These are phyloP conservation scores for Penicillium sp. DNA, from an alignment of 2,329 filamentous ascomycete genomes.

Conservation along the genomic window DNA sequence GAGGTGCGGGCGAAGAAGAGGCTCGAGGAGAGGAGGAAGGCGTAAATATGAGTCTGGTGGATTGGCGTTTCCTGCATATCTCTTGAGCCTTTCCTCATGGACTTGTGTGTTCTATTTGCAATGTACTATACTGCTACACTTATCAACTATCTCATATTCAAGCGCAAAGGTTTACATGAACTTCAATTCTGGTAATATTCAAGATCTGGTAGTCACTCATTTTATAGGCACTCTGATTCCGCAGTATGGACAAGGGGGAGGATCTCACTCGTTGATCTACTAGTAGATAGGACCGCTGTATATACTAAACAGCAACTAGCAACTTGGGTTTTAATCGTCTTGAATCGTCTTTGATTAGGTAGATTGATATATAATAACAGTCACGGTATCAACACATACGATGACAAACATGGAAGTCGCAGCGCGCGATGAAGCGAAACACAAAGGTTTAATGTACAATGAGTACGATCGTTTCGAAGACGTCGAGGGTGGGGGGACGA, in stretches of 20 bases:
- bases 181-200: not conserved
- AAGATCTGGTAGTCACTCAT: not conserved
- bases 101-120: slow-evolving; percentile 16
- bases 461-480: slow-evolving; percentile 15
- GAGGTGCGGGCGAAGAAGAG: slow-evolving; percentile 86
- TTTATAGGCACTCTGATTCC: not conserved
- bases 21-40: slow-evolving; percentile 73
- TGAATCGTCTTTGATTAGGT: slow-evolving; percentile 15
- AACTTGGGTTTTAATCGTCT: not conserved
- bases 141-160: slow-evolving; percentile 9
- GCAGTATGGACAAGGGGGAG: not conserved
- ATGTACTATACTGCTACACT: slow-evolving; percentile 25
- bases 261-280: not conserved
- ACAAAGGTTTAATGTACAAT: slow-evolving; percentile 23
- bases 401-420: slow-evolving; percentile 2
- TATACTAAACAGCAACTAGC: not conserved
- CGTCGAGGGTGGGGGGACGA: not conserved
- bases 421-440: slow-evolving; percentile 3
- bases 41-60: slow-evolving; percentile 14
- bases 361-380: slow-evolving; percentile 11
- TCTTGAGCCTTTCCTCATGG: slow-evolving; percentile 15
- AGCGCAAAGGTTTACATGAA: not conserved
- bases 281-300: not conserved
- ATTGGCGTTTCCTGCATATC: slow-evolving; percentile 21
- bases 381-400: slow-evolving; percentile 17